phyloP scores from a whole-genome alignment of 2,329 filamentous ascomycete species.

The Alternaria sp. region DNA sequence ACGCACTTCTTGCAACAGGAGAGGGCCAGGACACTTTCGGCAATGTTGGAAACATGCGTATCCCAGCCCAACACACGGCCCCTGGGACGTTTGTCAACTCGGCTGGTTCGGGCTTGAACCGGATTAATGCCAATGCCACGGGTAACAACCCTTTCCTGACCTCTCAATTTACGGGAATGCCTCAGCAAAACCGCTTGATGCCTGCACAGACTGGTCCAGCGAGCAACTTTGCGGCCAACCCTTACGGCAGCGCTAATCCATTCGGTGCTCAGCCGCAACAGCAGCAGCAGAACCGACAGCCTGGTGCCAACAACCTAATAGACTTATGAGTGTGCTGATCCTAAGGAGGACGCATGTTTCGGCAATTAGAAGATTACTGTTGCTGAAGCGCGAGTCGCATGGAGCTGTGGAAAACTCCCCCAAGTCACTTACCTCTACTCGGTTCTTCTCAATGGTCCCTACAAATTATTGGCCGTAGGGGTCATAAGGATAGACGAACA shows the following conservation, averaged over 20 bases:
- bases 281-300: conserved; percentile 49
- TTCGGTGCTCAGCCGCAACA: conserved; percentile 60
- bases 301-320: conserved; percentile 67
- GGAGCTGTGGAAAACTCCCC: neutral
- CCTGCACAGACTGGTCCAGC: conserved; percentile 63
- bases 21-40: conserved; percentile 98
- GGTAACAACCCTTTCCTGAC: conserved; percentile 90
- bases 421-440: neutral
- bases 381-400: neutral
- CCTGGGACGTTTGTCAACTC: conserved; percentile 97
- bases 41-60: conserved; percentile 94
- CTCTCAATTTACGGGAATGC: conserved; percentile 78
- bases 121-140: conserved; percentile 72
- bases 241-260: conserved; percentile 61
- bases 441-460: neutral
- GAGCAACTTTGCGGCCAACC: conserved; percentile 55
- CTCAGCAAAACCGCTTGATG: conserved; percentile 57
- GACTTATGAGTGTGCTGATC: conserved; percentile 58
- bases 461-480: no score
- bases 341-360: no score
- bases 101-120: conserved; percentile 79
- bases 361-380: neutral
- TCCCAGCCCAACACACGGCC: conserved; percentile 94
- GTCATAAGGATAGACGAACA: neutral
- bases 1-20: conserved; percentile 82